Evolutionary conservation across 2,329 filamentous ascomycete species (phyloP).

Genomic region (Mollisiaceae sp.): DNA sequence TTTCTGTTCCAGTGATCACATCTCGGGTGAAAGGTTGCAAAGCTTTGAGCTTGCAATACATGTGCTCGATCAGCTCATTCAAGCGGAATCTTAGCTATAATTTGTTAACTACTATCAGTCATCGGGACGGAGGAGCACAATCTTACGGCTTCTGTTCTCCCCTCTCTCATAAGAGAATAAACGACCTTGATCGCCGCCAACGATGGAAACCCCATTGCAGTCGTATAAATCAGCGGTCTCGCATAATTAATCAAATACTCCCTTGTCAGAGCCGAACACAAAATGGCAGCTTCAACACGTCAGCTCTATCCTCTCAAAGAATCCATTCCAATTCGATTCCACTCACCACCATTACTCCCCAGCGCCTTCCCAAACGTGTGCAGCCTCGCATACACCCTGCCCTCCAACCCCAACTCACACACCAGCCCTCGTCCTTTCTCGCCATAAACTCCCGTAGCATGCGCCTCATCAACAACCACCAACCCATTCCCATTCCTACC

Average conservation of each 20-base stretch:
- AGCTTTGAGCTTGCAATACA: conserved; percentile 50
- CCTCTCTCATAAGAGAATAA: conserved; percentile 56
- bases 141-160: conserved; percentile 53
- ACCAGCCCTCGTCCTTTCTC: conserved; percentile 55
- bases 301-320: conserved; percentile 29
- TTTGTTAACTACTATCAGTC: too few relatives aligned
- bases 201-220: conserved; percentile 48
- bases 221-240: conserved; percentile 49
- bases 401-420: conserved; percentile 53
- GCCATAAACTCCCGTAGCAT: conserved; percentile 57
- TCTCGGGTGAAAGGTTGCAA: conserved; percentile 37
- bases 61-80: conserved; percentile 50
- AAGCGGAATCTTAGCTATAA: conserved; percentile 48
- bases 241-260: conserved; percentile 39
- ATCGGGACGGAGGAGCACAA: too few relatives aligned
- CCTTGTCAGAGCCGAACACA: conserved; percentile 30
- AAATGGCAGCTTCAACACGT: conserved; percentile 47
- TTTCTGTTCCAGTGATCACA: conserved; percentile 18
- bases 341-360: conserved; percentile 45
- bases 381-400: conserved; percentile 53
- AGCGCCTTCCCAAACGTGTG: conserved; percentile 61
- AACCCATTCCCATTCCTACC: conserved; percentile 50
- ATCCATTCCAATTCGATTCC: conserved; percentile 13
- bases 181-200: conserved; percentile 47
- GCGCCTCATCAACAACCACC: conserved; percentile 62